Conservation (phyloP, 257 asterid species). For the Primulina huaijiensis region DNA sequence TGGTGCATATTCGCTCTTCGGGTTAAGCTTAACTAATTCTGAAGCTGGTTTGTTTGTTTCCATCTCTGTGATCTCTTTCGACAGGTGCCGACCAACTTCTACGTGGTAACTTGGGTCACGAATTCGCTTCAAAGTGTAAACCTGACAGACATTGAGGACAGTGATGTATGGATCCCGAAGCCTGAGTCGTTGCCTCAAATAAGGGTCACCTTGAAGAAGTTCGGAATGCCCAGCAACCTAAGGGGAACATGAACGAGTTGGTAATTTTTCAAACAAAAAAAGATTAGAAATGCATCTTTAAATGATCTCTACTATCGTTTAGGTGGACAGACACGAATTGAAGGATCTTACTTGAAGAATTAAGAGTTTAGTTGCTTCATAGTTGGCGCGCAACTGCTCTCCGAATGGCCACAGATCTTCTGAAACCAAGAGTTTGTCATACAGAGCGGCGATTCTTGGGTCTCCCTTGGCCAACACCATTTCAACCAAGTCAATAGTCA, state of each 20-base stretch:
- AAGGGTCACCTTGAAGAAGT: conserved; percentile 89
- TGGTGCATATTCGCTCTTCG: conserved; percentile 81
- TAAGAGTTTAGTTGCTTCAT: conserved; percentile 55
- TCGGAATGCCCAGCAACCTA: conserved; percentile 92
- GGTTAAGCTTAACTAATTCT: conserved; percentile 79
- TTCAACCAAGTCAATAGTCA: conserved; percentile 84
- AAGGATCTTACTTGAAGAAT: conserved; percentile 60
- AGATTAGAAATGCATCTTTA: neutral
- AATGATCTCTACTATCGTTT: too few species aligned
- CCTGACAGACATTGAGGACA: conserved; percentile 68
- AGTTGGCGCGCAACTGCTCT: conserved; percentile 55
- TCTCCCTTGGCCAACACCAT: conserved; percentile 96
- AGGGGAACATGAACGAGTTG: neutral
- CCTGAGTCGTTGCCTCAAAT: conserved; percentile 83
- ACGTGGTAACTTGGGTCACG: conserved; percentile 76
- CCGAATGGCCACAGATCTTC: conserved; percentile 69
- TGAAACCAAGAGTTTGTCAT: conserved; percentile 73
- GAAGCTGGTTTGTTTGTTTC: conserved; percentile 69
- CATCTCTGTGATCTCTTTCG: conserved; percentile 60
- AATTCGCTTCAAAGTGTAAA: conserved; percentile 71
- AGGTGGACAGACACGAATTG: neutral
- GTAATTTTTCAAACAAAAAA: neutral
- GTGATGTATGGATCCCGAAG: conserved; percentile 89
- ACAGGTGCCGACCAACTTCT: conserved; percentile 58
- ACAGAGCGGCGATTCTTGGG: conserved; percentile 75